Evolutionary conservation across 495 filamentous ascomycete genomes (phyloP), one percentile per base, ranked within the genome.

Genomic region (Podospora australis): DNA sequence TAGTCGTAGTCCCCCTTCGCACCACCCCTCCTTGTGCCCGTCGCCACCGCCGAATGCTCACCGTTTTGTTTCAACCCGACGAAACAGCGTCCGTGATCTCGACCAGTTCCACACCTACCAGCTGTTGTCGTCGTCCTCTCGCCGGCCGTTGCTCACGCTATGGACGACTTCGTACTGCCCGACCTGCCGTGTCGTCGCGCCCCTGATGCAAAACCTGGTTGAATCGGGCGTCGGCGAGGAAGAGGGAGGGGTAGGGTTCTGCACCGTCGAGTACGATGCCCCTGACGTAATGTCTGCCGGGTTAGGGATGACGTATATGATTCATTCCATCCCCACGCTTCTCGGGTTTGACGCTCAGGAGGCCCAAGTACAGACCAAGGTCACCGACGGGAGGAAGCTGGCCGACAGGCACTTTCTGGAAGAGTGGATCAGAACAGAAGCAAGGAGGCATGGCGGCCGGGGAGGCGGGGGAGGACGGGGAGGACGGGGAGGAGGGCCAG

Each of bases 141-240:
- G 72, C 17, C 71, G 65, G n/a, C 78, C 83, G 5, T 66, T 87
- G 5, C 67, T 87, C 25, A 87, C 84, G 1, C 65, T 87, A 11
- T 88, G 83, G 84, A 84, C 80, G 1, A 73, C 84, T 1, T 79
- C 77, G 7, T 86, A 74, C 64, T 86, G 82, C 60, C 59, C 72
- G 6, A 77, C 75, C 7, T 88, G 82, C 63, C 67, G 67, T 21
- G 53, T 62, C 13, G 71, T 85, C 16, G 66, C 65, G 3, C 80
- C 81, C 5, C 53, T 84, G 7, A 16, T 87, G 1, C 55, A 62
- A 19, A 60, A 71, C 4, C 56, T 84, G 22, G 62, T 86, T 26
- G 67, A 78, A 49, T 71, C 75, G 8, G 71, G 74, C 0, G 65
- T 79, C 2, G 80, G 80, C n/a, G 79, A 84, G 56, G 60, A 52